Evolutionary conservation across 1,284 basidiomycete species (phyloP), one percentile per base, ranked within the genome.

Genomic region (Fomitopsis pinicola): DNA sequence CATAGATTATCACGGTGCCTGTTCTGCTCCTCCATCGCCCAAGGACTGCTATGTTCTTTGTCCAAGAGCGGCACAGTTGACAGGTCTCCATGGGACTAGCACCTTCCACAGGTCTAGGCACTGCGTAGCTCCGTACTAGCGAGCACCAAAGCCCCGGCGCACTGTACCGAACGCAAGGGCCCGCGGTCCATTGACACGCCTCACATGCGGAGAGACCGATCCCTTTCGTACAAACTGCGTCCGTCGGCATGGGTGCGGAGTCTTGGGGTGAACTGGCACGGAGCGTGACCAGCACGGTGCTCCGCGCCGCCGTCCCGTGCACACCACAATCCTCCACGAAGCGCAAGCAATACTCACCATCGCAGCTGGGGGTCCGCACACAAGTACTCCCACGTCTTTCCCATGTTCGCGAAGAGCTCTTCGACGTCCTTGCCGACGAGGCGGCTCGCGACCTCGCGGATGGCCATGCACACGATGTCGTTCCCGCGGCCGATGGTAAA

Each of bases 401-500:
- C 95, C 95, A 98, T 97, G 74, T 94, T 86, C 28, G 82, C 80
- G 72, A 97, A 97, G 30, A 97, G 82, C 38, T 85, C 82, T 70
- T 94, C 92, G 14, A 88, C 82, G 60, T 92, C 88, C 73, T 89
- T 92, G n/a, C 93, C 94, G 17, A 97, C 77, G 8, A 98, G 82
- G 19, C 91, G 86, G 66, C 84, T 82, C 0, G 94, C 89, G 48
- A 97, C 85, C 70, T 87, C 84, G 62, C 83, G 78, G 71, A 97
- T 94, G 2, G 94, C 91, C 57, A 79, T 79, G 74, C 92, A 95
- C 59, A 95, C 94, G 68, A 96, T 94, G 64, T 98, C 96, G 72
- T 96, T 98, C 30, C 95, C 95, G 45, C 94, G 87, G 5, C 95
- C 95, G 69, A 96, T 97, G n/a, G 95, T 97, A 75, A 97, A 97